These are phyloP conservation scores for Fusarium concolor DNA, from an alignment of 2,329 filamentous ascomycete genomes.

Conservation along the genomic window DNA sequence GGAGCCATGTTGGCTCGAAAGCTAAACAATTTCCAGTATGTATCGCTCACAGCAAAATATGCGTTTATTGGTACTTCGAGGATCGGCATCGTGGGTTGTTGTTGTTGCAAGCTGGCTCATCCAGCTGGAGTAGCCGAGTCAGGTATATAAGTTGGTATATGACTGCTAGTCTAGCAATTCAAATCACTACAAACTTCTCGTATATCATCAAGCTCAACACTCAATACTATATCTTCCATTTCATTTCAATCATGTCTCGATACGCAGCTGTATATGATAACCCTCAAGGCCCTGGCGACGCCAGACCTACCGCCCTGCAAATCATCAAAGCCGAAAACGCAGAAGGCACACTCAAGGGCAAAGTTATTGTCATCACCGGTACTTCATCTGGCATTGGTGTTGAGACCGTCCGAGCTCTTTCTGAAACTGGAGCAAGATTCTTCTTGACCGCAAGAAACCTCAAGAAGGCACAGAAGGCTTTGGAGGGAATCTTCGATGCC, in stretches of 20 bases:
- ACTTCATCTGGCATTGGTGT: conserved; percentile 57
- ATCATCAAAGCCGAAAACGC: conserved; percentile 53
- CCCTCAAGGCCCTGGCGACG: conserved; percentile 52
- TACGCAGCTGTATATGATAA: conserved; percentile 28
- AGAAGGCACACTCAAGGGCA: conserved; percentile 50
- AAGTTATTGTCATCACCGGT: conserved; percentile 59
- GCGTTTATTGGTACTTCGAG: background rate
- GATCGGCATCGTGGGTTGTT: too few species aligned
- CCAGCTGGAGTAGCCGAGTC: background rate
- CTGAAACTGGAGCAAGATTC: conserved; percentile 50
- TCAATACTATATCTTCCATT: background rate
- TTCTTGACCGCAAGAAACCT: conserved; percentile 44
- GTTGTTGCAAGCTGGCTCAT: background rate
- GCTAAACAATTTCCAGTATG: background rate
- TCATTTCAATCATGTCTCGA: conserved; percentile 4
- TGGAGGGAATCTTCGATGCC: conserved; percentile 27
- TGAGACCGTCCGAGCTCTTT: conserved; percentile 58
- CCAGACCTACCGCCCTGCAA: conserved; percentile 55
- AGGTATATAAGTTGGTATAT: background rate
- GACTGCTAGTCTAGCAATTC: too few species aligned
- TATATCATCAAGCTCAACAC: background rate
- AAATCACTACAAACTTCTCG: background rate
- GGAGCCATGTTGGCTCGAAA: background rate
- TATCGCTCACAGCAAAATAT: background rate
- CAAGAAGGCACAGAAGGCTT: conserved; percentile 39